Evolutionary conservation across 2,329 filamentous ascomycete species (phyloP), one percentile per base, ranked within the genome.

Genomic region (Aspergillus versicolor): DNA sequence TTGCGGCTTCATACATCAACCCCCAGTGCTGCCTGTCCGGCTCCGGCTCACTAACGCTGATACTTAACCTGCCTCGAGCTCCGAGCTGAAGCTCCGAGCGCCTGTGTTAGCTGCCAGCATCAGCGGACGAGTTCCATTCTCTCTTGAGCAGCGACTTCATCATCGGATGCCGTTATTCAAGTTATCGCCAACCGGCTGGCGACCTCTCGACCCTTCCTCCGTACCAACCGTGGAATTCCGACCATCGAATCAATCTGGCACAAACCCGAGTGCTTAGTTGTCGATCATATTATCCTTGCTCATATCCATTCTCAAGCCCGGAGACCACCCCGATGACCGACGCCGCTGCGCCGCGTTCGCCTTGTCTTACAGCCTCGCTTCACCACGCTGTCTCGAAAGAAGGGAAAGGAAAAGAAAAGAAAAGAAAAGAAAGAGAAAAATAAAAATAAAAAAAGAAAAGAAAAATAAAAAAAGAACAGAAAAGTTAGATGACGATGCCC

Each of bases 211-310:
- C 13, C 38, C 15, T 43, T 9, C 32, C 37, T 50, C 24, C 22
- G 15, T 41, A 8, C n/a, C 12, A 32, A 19, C 24, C 38, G 38
- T n/a, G 19, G 17, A 24, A 44, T 27, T 22, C 2, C n/a, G 19
- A 19, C 12, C 47, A 17, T 46, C 24, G 24, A 46, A 48, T 56
- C 19, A 48, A 52, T 19, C 11, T 53, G 52, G 42, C 41, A 59
- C 52, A 44, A n/a, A 47, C 22, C 11, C 15, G 21, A 53, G 42
- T 45, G 17, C 46, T 52, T 54, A 52, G 38, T 52, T 52, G 54
- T 57, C 58, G 51, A 60, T 60, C 58, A 45, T 49, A 43, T 43
- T 38, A 52, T 54, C 58, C 54, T 40, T 57, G 46, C 30, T 51
- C 45, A 24, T 56, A 38, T 54, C 44, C 27, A 13, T 37, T 37